Evolutionary conservation across 352 stramenopile species (phyloP).

Genomic region (Globisporangium radiosum): DNA sequence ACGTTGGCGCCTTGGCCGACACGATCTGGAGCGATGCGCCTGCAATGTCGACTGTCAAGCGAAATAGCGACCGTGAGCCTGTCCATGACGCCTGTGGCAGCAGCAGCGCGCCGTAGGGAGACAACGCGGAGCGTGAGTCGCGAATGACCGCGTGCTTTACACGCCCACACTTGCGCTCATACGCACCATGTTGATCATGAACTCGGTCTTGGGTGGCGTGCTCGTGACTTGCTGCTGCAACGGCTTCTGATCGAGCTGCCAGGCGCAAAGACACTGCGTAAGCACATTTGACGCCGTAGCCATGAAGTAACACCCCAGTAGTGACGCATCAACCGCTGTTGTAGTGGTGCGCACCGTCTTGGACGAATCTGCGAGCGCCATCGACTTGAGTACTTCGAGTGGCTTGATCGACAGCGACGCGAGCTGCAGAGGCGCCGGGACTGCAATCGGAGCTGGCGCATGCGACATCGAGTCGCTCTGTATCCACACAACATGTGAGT

Average conservation of each 20-base stretch:
- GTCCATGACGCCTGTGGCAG: conserved; percentile 32
- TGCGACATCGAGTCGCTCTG: not conserved
- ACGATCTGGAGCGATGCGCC: conserved; percentile 19
- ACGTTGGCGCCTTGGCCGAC: conserved; percentile 21
- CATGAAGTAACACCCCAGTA: no score
- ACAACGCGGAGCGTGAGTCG: no score
- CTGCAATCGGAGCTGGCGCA: not conserved
- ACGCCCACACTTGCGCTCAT: not conserved
- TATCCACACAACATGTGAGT: no score
- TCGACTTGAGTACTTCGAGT: conserved; percentile 15
- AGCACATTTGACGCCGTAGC: no score
- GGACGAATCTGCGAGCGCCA: conserved; percentile 2
- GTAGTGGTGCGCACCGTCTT: conserved; percentile 6
- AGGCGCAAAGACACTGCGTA: no score
- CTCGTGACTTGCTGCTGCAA: not conserved
- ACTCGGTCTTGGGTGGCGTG: conserved; percentile 17
- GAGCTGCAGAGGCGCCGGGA: conserved; percentile 6
- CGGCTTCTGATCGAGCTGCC: conserved; percentile 1
- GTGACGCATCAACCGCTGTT: not conserved
- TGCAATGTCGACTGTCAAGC: conserved; percentile 24
- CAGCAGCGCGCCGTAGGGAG: not conserved
- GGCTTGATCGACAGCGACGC: conserved; percentile 19
- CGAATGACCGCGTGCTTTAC: no score
- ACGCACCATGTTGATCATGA: conserved; percentile 42
- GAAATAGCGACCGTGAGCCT: conserved; percentile 29